These are phyloP conservation scores for Blepharisma undulans DNA, from an alignment of 169 alveolate species.

Conservation along the genomic window DNA sequence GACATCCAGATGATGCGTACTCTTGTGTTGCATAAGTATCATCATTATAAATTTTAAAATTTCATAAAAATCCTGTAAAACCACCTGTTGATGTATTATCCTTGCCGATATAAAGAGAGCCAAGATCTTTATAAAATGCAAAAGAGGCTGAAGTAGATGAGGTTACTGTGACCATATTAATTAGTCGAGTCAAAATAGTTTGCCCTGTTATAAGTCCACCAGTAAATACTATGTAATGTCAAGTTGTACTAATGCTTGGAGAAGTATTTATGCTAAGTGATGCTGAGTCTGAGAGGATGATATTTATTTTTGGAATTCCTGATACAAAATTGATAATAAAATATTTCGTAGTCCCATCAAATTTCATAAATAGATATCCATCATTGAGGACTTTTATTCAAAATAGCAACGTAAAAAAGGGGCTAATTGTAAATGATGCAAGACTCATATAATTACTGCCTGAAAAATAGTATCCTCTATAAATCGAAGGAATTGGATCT, in stretches of 20 bases:
- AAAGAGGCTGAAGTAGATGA: background rate
- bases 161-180: background rate
- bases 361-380: background rate
- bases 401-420: background rate
- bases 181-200: background rate
- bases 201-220: background rate
- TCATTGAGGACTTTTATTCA: background rate
- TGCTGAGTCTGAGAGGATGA: background rate
- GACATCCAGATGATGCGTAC: background rate
- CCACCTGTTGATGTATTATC: background rate
- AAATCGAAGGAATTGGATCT: constrained; percentile 2
- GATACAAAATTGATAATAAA: background rate
- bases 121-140: background rate
- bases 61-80: background rate
- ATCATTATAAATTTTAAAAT: background rate
- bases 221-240: background rate
- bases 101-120: background rate
- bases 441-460: background rate
- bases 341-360: background rate
- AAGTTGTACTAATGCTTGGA: background rate
- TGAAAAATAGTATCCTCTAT: constrained; percentile 25
- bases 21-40: background rate
- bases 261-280: background rate
- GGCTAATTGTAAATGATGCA: background rate
- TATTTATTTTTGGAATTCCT: background rate